These are phyloP conservation scores for Falciphora oryzae DNA, from an alignment of 2,329 filamentous ascomycete species.

Conservation along the genomic window DNA sequence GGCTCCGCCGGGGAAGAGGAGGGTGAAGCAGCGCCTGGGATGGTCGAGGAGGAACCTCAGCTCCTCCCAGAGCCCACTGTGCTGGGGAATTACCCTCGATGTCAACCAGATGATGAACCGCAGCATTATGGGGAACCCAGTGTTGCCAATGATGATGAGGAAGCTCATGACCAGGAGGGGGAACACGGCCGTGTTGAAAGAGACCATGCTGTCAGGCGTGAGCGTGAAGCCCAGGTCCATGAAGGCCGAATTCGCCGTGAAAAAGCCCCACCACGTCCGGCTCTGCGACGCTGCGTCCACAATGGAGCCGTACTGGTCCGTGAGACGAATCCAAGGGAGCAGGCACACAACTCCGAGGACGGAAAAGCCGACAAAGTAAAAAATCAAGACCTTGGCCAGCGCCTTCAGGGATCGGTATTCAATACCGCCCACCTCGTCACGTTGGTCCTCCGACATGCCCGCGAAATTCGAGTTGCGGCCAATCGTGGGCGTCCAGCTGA, in stretches of 20 bases:
- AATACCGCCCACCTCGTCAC: conserved; percentile 92
- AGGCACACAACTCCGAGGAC: conserved; percentile 68
- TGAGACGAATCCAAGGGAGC: conserved; percentile 71
- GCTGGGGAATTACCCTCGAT: conserved; percentile 59
- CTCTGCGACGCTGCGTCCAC: conserved; percentile 58
- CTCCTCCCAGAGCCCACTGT: conserved; percentile 78
- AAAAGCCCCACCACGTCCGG: conserved; percentile 86
- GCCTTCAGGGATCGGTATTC: conserved; percentile 92
- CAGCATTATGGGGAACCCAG: conserved; percentile 90
- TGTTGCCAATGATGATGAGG: conserved; percentile 91
- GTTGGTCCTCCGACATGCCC: conserved; percentile 80
- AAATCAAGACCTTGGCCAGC: conserved; percentile 68
- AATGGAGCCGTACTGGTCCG: conserved; percentile 54
- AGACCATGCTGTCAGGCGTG: conserved; percentile 89
- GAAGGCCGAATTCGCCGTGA: conserved; percentile 81
- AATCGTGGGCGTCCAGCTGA: conserved; percentile 90
- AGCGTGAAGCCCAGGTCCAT: conserved; percentile 93
- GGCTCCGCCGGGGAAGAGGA: conserved; percentile 82
- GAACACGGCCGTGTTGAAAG: conserved; percentile 72
- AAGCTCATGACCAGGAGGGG: conserved; percentile 74
- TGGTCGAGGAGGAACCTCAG: conserved; percentile 88
- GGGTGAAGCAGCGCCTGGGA: conserved; percentile 89
- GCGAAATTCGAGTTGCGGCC: conserved; percentile 91
- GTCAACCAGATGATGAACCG: conserved; percentile 85
- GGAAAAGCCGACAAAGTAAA: conserved; percentile 81